Conservation (phyloP, 495 filamentous ascomycete species). For the Penicillium turbatum region DNA sequence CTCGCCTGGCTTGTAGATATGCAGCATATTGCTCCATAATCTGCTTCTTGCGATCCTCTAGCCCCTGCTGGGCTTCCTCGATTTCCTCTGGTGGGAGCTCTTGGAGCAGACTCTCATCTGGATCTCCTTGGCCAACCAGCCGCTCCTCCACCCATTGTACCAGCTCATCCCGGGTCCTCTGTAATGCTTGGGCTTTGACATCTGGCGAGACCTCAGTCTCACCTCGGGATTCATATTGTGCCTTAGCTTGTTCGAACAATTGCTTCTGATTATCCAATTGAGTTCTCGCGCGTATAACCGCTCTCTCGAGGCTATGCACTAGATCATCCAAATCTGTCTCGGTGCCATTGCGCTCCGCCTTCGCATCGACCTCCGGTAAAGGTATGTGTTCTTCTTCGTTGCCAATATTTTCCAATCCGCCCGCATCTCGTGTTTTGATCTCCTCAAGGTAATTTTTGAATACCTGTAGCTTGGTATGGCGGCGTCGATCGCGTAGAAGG, state of each 20-base stretch:
- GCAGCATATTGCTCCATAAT: constrained; percentile 45
- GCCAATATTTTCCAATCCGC: constrained; percentile 46
- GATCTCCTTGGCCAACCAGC: constrained; percentile 49
- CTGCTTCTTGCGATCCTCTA: constrained; percentile 41
- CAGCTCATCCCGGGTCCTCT: constrained; percentile 57
- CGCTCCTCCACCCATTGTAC: constrained; percentile 71
- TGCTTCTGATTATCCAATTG: constrained; percentile 59
- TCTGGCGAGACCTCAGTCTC: constrained; percentile 23
- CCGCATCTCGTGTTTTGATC: constrained; percentile 36
- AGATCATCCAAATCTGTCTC: constrained; percentile 44
- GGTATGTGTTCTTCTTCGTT: constrained; percentile 37
- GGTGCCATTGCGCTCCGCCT: background rate
- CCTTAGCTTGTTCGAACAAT: constrained; percentile 54
- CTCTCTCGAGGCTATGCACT: constrained; percentile 58
- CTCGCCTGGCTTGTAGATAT: constrained; percentile 37
- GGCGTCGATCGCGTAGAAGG: constrained; percentile 52
- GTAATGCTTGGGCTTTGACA: constrained; percentile 42
- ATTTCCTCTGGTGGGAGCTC: constrained; percentile 34
- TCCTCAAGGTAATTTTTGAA: constrained; percentile 48
- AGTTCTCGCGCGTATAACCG: constrained; percentile 58
- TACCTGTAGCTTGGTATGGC: constrained; percentile 49
- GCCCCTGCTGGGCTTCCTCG: constrained; percentile 32
- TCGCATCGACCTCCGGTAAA: constrained; percentile 35
- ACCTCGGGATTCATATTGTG: constrained; percentile 22
- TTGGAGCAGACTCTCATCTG: constrained; percentile 37